Conservation (phyloP, 768 basidiomycete genomes). For the Termitomyces sp. region DNA sequence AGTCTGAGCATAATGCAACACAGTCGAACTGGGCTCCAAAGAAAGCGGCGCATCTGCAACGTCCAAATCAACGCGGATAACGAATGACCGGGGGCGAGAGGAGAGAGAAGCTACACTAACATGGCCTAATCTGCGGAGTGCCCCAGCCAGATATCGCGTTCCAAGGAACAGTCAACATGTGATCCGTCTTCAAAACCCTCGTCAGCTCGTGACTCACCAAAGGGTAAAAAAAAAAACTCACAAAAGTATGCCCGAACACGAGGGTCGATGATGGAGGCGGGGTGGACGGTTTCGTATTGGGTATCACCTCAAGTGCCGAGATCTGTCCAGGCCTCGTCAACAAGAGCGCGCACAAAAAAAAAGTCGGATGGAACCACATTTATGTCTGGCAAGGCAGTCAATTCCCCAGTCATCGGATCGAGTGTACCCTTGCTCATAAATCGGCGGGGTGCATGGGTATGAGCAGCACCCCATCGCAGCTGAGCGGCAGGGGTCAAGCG, state of each 20-base stretch:
- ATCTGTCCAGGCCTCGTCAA: slow-evolving; percentile 29
- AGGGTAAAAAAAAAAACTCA: slow-evolving; percentile 27
- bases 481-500: slow-evolving; percentile 5
- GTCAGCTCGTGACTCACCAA: slow-evolving; percentile 4
- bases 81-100: no score
- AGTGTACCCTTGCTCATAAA: slow-evolving; percentile 7
- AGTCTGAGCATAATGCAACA: slow-evolving; percentile 90
- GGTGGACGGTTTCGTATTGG: slow-evolving; percentile 46
- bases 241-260: slow-evolving; percentile 83
- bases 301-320: slow-evolving; percentile 42
- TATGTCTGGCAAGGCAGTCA: slow-evolving; percentile 26
- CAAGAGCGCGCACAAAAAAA: not conserved
- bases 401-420: slow-evolving; percentile 15
- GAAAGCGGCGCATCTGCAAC: slow-evolving; percentile 60
- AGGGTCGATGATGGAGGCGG: slow-evolving; percentile 63
- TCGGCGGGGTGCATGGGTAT: slow-evolving; percentile 2
- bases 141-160: slow-evolving; percentile 71
- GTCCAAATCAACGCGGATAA: not conserved
- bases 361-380: slow-evolving; percentile 18
- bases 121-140: slow-evolving; percentile 75
- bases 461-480: slow-evolving; percentile 12
- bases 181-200: slow-evolving; percentile 54
- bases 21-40: slow-evolving; percentile 73
- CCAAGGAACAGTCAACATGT: slow-evolving; percentile 85
- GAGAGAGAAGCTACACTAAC: slow-evolving; percentile 41